phyloP scores from a whole-genome alignment of 2,329 filamentous ascomycete species.

The Xylariomycetidae sp. region DNA sequence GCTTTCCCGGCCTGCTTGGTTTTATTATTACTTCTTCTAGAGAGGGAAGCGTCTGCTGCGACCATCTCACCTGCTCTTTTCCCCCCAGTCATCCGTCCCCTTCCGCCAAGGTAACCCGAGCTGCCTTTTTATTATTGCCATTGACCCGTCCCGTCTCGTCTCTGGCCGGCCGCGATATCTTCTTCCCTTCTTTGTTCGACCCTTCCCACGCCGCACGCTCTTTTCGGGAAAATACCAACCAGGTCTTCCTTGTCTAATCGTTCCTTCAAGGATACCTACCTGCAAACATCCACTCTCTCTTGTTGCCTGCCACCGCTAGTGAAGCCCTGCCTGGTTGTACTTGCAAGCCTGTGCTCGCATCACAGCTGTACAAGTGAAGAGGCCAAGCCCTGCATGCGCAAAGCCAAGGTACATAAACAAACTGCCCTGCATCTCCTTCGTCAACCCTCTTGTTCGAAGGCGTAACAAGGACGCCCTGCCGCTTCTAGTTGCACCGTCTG shows the following conservation, averaged over 20 bases:
- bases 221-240: slow-evolving; percentile 12
- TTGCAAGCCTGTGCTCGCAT: no score
- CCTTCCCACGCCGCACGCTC: slow-evolving; percentile 13
- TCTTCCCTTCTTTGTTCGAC: slow-evolving; percentile 23
- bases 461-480: no score
- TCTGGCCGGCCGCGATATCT: slow-evolving; percentile 14
- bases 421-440: no score
- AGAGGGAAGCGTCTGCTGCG: slow-evolving; percentile 1
- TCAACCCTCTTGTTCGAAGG: no score
- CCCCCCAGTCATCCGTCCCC: slow-evolving; percentile 8
- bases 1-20: slow-evolving; percentile 22
- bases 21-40: slow-evolving; percentile 28
- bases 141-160: slow-evolving; percentile 15
- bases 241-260: slow-evolving; percentile 17
- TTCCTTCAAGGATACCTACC: slow-evolving; percentile 21
- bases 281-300: slow-evolving; percentile 21
- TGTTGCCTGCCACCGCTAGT: no score
- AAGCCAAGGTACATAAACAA: no score
- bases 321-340: no score
- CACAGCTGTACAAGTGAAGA: slow-evolving; percentile 16
- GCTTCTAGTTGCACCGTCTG: slow-evolving; percentile 16
- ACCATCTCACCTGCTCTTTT: slow-evolving; percentile 14
- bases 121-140: slow-evolving; percentile 9
- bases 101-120: slow-evolving; percentile 2
- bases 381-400: no score